Base-by-base conservation (phyloP, 495 filamentous ascomycete species). In the Staphylotrichum longicolle region DNA sequence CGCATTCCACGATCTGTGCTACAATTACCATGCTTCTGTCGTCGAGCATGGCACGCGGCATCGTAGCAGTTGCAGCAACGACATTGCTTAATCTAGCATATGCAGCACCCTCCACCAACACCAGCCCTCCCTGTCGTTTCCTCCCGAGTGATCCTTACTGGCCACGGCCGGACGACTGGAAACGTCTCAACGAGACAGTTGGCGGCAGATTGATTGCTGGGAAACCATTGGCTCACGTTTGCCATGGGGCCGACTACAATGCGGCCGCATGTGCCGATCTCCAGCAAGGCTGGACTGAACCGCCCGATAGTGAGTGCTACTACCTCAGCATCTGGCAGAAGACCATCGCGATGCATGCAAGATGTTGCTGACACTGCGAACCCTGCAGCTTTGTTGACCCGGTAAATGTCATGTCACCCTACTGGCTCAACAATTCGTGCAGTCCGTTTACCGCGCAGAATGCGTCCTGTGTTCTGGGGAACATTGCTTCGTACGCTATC, bases 401-500 rank as follows among this genome's bases (percentile, higher is more conserved):
- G 0, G 66, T 63, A 11, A 62, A 67, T 2, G 62, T 83, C 51
- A 79, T 81, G 73, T 70, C 73, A 0, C 73, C 77, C 5, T 80
- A 66, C 63, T 82, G 74, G 54, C 55, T 72, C 37, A 83, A 82
- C 66, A 69, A 77, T 33, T 80, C 74, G 50, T 89, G 86, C 67
- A 78, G 83, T 61, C 84, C 85, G 5, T 86, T 80, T 63, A 70
- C 75, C 35, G 30, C 40, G 60, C 76, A 1, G 50, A 64, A n/a
- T 57, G 58, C 2, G 69, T 59, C 55, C 72, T 90, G 85, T 70
- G 65, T 61, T 5, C 64, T 85, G 0, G 85, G 82, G 6, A 84
- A 83, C 66, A 80, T 81, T 60, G 77, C 80, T 4, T 45, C 52
- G 7, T 89, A 88, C 57, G 74, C 79, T 7, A 76, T 86, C 63